A percentile compares a stretch with the other conserved stretches of the same genome.
These are phyloP conservation scores for Pestalotiopsis sp. DNA, from an alignment of 2,329 filamentous ascomycete genomes.

Conservation along the genomic window DNA sequence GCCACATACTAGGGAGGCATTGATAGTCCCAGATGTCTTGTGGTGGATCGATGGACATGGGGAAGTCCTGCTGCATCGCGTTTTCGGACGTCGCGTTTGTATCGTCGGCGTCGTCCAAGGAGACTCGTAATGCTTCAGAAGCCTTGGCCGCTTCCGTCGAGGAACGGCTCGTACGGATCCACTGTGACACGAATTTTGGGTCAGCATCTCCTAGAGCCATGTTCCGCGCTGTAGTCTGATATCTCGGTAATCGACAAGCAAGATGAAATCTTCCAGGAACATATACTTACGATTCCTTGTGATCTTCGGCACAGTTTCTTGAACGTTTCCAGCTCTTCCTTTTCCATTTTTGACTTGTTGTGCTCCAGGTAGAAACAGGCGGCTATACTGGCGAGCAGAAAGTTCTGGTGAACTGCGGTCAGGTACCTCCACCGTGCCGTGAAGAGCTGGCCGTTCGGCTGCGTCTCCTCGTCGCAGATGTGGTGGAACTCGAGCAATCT, in stretches of 20 bases:
- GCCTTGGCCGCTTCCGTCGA: constrained; percentile 16
- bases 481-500: constrained; percentile 51
- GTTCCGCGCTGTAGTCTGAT: too few relatives aligned
- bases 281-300: constrained; percentile 2
- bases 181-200: neutral
- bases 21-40: neutral
- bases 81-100: neutral
- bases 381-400: constrained; percentile 50
- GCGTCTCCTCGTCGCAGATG: constrained; percentile 50
- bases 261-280: neutral
- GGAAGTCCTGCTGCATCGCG: neutral
- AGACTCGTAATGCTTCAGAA: constrained; percentile 12
- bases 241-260: too few relatives aligned
- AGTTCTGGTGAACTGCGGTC: constrained; percentile 47
- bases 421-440: constrained; percentile 48
- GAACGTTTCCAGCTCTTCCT: constrained; percentile 1
- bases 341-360: constrained; percentile 7
- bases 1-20: neutral
- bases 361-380: constrained; percentile 46
- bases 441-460: constrained; percentile 43
- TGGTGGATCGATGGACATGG: neutral
- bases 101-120: neutral
- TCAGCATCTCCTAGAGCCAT: neutral
- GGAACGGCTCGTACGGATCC: constrained; percentile 9
- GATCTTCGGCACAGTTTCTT: constrained; percentile 12